Evolutionary conservation across 139 green algal genomes (phyloP), one percentile per base, ranked within the genome.

Genomic region (Picocystis salinarum): DNA sequence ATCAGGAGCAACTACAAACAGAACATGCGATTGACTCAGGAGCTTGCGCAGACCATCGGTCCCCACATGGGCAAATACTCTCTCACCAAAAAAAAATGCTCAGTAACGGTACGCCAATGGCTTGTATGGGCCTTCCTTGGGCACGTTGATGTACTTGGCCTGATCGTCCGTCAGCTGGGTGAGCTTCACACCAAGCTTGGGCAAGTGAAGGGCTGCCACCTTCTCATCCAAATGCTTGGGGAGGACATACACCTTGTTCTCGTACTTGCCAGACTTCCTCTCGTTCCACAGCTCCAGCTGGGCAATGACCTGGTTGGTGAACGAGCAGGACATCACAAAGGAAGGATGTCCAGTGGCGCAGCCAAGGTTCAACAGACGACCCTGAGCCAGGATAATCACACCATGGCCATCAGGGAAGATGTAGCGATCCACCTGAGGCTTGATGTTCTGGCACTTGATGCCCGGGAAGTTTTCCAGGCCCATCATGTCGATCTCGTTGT

Each of bases 161-260:
- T 99, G 89, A 2, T 88, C 73, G 5, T 66, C 6, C 6, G 66
- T 75, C 4, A 99, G 73, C 59, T 69, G 70, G 34, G 89, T 95
- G 23, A 97, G 68, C 77, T 93, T 93, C 61, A 73, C 86, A 29
- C 84, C 84, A 45, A 97, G 76, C 82, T 94, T 94, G 52, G 59
- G 48, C 59, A 97, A 64, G 66, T 97, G 87, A 33, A 97, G 79
- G 3, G 71, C 61, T 3, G 87, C 87, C 20, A 75, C 64, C 85
- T 97, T 96, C 84, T 99, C 89, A 45, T 99, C 89, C 40, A 99
- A 73, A 64, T 99, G 83, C 76, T 99, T 99, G 64, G 89, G 89
- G 56, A 99, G 74, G 50, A 99, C 82, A 52, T 97, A 99, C 33
- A 98, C 88, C 76, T 96, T 92, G 55, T 91, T 91, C 70, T 99